phyloP scores from a whole-genome alignment of 352 stramenopile genomes.

The Globisporangium solare region DNA sequence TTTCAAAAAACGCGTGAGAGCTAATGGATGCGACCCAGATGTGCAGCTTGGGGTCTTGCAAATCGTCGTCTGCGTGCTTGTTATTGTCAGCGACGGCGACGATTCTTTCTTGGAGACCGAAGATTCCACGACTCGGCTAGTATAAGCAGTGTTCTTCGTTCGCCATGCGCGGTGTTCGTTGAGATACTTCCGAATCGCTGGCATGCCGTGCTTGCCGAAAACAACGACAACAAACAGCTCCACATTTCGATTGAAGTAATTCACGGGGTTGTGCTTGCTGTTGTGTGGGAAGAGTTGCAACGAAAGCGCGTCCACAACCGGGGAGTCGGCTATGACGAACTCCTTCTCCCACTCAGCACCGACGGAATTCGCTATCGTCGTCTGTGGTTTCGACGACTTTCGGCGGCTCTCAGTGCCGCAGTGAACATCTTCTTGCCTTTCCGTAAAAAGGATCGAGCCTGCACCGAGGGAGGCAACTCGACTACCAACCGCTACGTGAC shows the following conservation, averaged over 20 bases:
- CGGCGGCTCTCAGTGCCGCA: neutral
- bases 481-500: constrained; percentile 29
- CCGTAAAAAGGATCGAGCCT: constrained; percentile 30
- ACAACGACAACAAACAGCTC: constrained; percentile 25
- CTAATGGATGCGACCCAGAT: neutral
- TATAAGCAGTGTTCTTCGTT: constrained; percentile 18
- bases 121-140: constrained; percentile 23
- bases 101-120: constrained; percentile 5
- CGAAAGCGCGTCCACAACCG: constrained; percentile 23
- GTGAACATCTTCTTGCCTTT: constrained; percentile 10
- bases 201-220: constrained; percentile 30
- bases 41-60: neutral
- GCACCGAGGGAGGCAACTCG: constrained; percentile 32
- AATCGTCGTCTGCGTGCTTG: constrained; percentile 4
- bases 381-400: neutral
- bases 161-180: constrained; percentile 23
- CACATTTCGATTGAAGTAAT: constrained; percentile 10
- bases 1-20: constrained; percentile 12
- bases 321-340: constrained; percentile 39
- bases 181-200: constrained; percentile 21
- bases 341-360: constrained; percentile 10
- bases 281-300: constrained; percentile 23
- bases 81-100: neutral
- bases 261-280: neutral
- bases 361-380: neutral